Conservation (phyloP, 2,329 filamentous ascomycete genomes). For the Scytalidium sp. region DNA sequence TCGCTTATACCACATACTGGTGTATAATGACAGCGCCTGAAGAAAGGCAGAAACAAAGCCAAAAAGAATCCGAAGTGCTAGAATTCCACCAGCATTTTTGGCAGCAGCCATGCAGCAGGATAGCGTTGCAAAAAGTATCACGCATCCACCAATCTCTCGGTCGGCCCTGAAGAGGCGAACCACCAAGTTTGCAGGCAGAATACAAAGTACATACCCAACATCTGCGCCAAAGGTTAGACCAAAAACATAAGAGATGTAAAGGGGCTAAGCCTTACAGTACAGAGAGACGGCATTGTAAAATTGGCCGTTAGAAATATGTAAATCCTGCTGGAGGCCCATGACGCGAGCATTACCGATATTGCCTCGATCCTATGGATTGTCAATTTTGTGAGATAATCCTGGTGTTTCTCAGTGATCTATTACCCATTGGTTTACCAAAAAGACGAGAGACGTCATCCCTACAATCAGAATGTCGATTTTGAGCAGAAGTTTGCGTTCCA, state of each 20-base stretch:
- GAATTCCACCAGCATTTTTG: slow-evolving; percentile 6
- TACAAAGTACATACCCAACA: background rate
- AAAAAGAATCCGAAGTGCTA: slow-evolving; percentile 11
- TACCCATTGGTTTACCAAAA: background rate
- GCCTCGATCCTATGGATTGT: background rate
- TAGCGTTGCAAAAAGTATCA: background rate
- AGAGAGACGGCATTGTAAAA: background rate
- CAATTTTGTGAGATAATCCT: background rate
- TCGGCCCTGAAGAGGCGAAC: background rate
- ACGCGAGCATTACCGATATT: background rate
- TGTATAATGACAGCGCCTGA: slow-evolving; percentile 1
- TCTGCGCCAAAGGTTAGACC: background rate
- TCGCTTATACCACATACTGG: slow-evolving; percentile 12
- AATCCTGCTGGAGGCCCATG: background rate
- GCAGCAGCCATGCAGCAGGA: slow-evolving; percentile 2
- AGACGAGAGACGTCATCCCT: background rate
- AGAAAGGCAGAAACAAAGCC: slow-evolving; percentile 1
- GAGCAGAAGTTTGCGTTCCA: background rate
- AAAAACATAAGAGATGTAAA: background rate
- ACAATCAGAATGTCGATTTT: background rate
- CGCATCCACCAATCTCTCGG: background rate
- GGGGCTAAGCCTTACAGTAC: background rate
- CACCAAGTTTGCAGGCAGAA: background rate
- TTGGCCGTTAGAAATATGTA: background rate
- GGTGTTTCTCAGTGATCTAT: too few relatives aligned